Evolutionary conservation across 163 green algal genomes (phyloP).

Genomic region (Volvox carteri): DNA sequence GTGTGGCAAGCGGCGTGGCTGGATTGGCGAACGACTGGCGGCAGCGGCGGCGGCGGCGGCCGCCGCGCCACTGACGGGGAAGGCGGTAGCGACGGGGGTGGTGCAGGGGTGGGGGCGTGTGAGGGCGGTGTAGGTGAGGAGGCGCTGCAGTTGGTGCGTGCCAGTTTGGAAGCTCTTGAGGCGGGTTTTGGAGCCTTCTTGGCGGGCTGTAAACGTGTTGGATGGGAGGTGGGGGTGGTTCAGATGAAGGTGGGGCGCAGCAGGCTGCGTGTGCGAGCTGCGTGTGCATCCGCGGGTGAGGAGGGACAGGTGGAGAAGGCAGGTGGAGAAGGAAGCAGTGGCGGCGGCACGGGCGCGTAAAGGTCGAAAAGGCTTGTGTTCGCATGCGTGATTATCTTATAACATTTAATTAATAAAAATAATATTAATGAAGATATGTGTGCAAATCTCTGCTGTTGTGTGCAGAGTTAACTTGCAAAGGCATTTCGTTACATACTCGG

Average conservation of each 20-base stretch:
- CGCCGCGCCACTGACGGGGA: not conserved
- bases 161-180: slow-evolving; percentile 62
- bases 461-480: too few relatives aligned
- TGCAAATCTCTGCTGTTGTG: too few relatives aligned
- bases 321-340: too few relatives aligned
- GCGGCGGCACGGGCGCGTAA: too few relatives aligned
- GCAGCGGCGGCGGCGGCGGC: not conserved
- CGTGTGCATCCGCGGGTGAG: too few relatives aligned
- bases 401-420: too few relatives aligned
- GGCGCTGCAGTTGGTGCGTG: not conserved
- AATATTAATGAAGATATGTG: too few relatives aligned
- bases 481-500: too few relatives aligned
- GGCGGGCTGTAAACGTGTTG: slow-evolving; percentile 14
- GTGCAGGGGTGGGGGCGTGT: not conserved
- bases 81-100: not conserved
- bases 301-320: too few relatives aligned
- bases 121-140: not conserved
- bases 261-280: slow-evolving; percentile 32
- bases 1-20: slow-evolving; percentile 81
- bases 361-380: too few relatives aligned
- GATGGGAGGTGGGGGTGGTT: slow-evolving; percentile 65
- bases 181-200: slow-evolving; percentile 60
- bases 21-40: slow-evolving; percentile 44
- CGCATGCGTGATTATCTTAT: too few relatives aligned
- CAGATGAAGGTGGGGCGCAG: slow-evolving; percentile 47